phyloP scores from a whole-genome alignment of 208 protist genomes.

The Strigomonas galati region DNA sequence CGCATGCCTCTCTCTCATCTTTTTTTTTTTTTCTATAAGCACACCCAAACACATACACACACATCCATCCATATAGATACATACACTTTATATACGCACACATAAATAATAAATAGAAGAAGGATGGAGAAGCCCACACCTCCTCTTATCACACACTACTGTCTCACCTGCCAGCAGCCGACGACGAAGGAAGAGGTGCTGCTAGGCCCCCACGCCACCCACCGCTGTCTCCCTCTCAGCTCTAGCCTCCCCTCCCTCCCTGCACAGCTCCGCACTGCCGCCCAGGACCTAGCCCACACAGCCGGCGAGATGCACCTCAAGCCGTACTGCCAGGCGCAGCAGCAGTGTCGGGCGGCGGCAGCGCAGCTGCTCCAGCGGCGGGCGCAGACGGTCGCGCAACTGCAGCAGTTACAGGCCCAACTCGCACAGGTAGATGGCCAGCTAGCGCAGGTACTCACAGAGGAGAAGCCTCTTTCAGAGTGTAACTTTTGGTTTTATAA shows the following conservation, averaged over 20 bases:
- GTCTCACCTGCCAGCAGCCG: slow-evolving; percentile 43
- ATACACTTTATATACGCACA: too few species aligned
- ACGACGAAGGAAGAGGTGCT: slow-evolving; percentile 53
- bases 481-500: slow-evolving; percentile 55
- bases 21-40: not conserved
- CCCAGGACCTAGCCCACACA: slow-evolving; percentile 22
- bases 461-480: slow-evolving; percentile 37
- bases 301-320: slow-evolving; percentile 38
- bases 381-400: slow-evolving; percentile 21
- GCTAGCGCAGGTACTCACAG: slow-evolving; percentile 23
- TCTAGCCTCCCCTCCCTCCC: slow-evolving; percentile 51
- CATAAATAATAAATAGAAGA: too few species aligned
- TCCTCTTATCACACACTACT: slow-evolving; percentile 29
- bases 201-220: slow-evolving; percentile 66
- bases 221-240: slow-evolving; percentile 48
- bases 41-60: not conserved
- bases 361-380: slow-evolving; percentile 27
- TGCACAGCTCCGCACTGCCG: slow-evolving; percentile 39
- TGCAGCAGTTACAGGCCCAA: slow-evolving; percentile 40
- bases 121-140: not conserved
- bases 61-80: not conserved
- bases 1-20: not conserved
- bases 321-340: slow-evolving; percentile 30
- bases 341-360: slow-evolving; percentile 27
- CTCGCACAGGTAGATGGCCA: slow-evolving; percentile 34